Base-by-base conservation (phyloP, 306 rosid genomes). In the Trifolium dubium region DNA sequence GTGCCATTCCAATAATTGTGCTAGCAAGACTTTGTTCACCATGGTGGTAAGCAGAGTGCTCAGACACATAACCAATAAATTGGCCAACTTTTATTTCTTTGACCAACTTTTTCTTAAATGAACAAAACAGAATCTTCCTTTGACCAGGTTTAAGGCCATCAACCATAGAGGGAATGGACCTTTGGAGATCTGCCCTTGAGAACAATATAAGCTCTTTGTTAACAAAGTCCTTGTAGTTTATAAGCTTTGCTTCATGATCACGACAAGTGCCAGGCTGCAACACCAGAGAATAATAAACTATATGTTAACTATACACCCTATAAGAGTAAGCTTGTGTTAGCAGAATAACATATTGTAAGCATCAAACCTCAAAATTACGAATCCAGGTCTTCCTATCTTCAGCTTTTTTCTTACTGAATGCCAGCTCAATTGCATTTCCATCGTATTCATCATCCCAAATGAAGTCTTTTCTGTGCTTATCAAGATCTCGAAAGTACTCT, bases 121-220 rank as follows among this genome's bases (percentile, higher is more conserved):
- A 88, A 47, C 95, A 87, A 74, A 83, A 94, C 10, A 94, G 86
- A 63, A 94, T 94, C 86, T 94, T 94, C 82, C 98, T 88, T 68
- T 94, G 98, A 60, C 96, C 92, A 39, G 98, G 98, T 86, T 94
- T 91, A 64, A 94, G 89, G 64, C 98, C 96, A 80, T 94, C 98
- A 75, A 94, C 91, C 98, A 94, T 79, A 1, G 96, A 89, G 23
- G 98, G 96, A 83, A 94, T 94, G 6, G 98, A 94, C 87, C 97
- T 84, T 53, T 89, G 97, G 55, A 89, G 88, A 85, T 94, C 98
- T 0, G 98, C 96, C 89, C 90, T 83, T 6, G 97, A 94, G 84
- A 89, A 94, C 81, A 89, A 61, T 77, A 94, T 88, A 47, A 94
- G 96, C 75, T 94, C 97, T 84, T 94, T 89, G 86, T 94, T 92